phyloP scores from a whole-genome alignment of 129 eudicot genomes.

The Mikania micrantha region DNA sequence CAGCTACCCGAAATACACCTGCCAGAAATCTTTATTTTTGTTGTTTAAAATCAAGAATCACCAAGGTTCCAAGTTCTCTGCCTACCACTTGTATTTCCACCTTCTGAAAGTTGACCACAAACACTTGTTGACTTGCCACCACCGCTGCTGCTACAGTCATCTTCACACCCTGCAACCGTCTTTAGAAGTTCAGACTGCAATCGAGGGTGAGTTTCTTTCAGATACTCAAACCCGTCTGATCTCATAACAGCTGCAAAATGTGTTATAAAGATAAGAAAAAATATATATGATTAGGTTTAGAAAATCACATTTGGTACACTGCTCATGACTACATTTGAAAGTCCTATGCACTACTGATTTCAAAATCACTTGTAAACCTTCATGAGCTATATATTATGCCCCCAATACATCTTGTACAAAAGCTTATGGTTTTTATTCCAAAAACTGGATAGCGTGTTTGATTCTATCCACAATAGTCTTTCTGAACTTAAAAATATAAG shows the following conservation, averaged over 20 bases:
- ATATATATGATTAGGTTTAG: too few relatives aligned
- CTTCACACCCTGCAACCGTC: too few relatives aligned
- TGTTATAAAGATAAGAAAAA: too few relatives aligned
- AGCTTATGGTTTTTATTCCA: neutral
- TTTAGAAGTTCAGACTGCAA: too few relatives aligned
- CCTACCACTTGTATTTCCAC: too few relatives aligned
- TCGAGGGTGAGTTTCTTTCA: constrained; percentile 54
- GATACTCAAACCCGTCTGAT: constrained; percentile 79
- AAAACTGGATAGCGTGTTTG: neutral
- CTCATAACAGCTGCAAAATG: constrained; percentile 89
- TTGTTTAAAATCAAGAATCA: too few relatives aligned
- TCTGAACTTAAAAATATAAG: neutral
- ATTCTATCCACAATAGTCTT: neutral
- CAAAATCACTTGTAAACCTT: neutral
- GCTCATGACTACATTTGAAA: constrained; percentile 49
- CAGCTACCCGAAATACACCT: neutral
- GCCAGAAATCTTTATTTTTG: neutral
- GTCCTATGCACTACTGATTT: neutral
- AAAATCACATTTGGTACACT: too few relatives aligned
- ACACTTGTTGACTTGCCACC: too few relatives aligned
- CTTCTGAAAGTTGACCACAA: too few relatives aligned
- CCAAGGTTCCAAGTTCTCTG: too few relatives aligned
- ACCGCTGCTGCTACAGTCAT: too few relatives aligned
- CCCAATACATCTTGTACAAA: neutral
- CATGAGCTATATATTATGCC: neutral